Conservation (phyloP, 2,329 filamentous ascomycete species). For the Talaromyces verruculosus region DNA sequence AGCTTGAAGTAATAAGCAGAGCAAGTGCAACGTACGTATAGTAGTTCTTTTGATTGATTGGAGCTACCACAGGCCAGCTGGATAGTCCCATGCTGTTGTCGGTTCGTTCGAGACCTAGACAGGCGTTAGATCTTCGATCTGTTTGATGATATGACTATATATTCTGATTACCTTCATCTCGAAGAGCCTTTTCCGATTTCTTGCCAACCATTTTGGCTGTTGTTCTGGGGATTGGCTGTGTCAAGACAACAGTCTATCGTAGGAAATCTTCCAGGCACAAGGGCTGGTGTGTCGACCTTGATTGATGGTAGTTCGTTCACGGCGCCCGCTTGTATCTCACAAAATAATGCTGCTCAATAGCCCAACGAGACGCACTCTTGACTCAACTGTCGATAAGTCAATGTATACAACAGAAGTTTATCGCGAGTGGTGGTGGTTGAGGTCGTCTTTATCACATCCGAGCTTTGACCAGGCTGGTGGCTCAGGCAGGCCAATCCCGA, state of each 20-base stretch:
- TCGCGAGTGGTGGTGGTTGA: background rate
- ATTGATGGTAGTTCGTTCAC: background rate
- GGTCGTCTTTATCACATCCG: constrained; percentile 7
- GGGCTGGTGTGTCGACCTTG: background rate
- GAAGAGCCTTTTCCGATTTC: constrained; percentile 62
- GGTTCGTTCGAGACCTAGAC: constrained; percentile 81
- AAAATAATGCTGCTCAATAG: background rate
- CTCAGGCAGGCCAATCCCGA: constrained; percentile 19
- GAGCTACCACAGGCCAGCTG: constrained; percentile 85
- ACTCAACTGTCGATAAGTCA: background rate
- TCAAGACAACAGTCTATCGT: background rate
- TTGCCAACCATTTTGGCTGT: constrained; percentile 61
- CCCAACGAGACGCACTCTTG: background rate
- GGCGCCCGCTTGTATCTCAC: background rate
- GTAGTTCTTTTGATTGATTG: constrained; percentile 99
- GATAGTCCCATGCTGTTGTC: constrained; percentile 98
- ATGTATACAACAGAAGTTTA: background rate
- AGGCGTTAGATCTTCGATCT: background rate
- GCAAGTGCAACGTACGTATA: constrained; percentile 69
- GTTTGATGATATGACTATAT: background rate
- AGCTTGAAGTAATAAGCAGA: background rate
- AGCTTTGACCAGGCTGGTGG: constrained; percentile 32
- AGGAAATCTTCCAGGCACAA: background rate
- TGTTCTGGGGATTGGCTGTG: too few species aligned
- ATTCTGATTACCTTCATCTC: constrained; percentile 54